Evolutionary conservation across 306 rosid species (phyloP).

Genomic region (Citrullus amarus): DNA sequence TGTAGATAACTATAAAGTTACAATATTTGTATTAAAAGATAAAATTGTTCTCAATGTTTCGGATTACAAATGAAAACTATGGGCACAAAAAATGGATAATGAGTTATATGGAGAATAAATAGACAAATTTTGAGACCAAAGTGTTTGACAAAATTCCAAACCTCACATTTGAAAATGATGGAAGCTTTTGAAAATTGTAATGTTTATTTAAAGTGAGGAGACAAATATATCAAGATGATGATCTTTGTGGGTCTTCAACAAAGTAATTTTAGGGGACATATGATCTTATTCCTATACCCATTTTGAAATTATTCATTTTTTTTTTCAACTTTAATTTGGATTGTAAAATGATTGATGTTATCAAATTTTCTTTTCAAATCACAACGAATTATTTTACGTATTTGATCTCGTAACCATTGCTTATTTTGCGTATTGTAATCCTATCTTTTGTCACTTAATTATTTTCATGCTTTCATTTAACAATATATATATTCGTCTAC

Average conservation of each 20-base stretch:
- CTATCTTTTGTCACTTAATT: too few species aligned
- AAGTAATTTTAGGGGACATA: not conserved
- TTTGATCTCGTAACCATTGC: not conserved
- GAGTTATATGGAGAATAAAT: not conserved
- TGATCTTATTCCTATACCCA: not conserved
- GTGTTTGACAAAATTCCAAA: conserved; percentile 3
- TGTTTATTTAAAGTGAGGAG: not conserved
- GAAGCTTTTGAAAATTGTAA: not conserved
- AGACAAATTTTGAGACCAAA: not conserved
- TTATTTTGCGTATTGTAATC: too few species aligned
- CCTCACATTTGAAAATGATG: conserved; percentile 1
- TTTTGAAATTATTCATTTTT: not conserved
- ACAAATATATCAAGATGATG: not conserved
- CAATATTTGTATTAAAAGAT: not conserved
- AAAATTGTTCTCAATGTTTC: not conserved
- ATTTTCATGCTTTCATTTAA: too few species aligned
- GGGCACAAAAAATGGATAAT: not conserved
- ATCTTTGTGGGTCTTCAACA: not conserved
- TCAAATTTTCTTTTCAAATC: too few species aligned
- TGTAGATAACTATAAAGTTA: not conserved
- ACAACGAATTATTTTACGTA: too few species aligned
- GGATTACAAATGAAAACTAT: not conserved
- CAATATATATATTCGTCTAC: too few species aligned
- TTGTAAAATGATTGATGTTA: not conserved
- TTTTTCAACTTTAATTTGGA: not conserved